Percentiles rank a stretch among this genome's conserved stretches.
Evolutionary conservation across 495 filamentous ascomycete genomes (phyloP).

Genomic region (Xylaria palmicola): DNA sequence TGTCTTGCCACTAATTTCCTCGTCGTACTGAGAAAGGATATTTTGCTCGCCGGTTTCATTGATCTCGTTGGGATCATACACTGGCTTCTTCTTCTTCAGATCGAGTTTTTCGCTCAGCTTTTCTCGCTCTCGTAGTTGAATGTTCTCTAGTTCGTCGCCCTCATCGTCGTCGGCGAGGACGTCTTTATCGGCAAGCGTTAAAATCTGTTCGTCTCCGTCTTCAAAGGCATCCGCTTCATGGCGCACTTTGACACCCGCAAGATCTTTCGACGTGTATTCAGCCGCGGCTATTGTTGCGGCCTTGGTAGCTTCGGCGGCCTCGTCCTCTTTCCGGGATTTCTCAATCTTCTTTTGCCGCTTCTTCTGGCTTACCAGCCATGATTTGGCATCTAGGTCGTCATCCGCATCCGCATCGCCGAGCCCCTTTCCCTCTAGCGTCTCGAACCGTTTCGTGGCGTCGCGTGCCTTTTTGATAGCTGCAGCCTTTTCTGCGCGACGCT

Average conservation of each 20-base stretch:
- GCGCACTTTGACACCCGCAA: constrained; percentile 87
- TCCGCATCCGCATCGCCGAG: constrained; percentile 70
- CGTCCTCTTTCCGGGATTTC: constrained; percentile 67
- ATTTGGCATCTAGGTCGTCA: constrained; percentile 71
- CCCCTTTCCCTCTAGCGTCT: constrained; percentile 74
- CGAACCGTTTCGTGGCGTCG: constrained; percentile 72
- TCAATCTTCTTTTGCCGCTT: constrained; percentile 90
- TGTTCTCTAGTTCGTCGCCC: constrained; percentile 86
- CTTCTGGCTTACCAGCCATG: constrained; percentile 84
- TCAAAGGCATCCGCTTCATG: constrained; percentile 78
- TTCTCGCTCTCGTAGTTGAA: constrained; percentile 76
- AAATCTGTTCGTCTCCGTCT: constrained; percentile 75
- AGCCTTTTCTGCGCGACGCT: constrained; percentile 70
- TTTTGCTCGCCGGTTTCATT: constrained; percentile 63
- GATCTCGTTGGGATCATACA: constrained; percentile 79
- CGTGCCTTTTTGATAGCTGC: constrained; percentile 84
- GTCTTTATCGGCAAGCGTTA: constrained; percentile 87
- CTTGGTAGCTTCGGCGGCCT: constrained; percentile 62
- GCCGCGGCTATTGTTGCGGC: constrained; percentile 44
- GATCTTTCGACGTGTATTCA: constrained; percentile 76
- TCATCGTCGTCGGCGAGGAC: constrained; percentile 79
- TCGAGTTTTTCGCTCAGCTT: constrained; percentile 73
- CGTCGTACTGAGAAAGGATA: constrained; percentile 87
- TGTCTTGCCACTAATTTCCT: constrained; percentile 92
- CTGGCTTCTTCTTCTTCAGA: constrained; percentile 87